phyloP scores from a whole-genome alignment of 2,329 filamentous ascomycete genomes.

The Pestalotiopsis sp. region DNA sequence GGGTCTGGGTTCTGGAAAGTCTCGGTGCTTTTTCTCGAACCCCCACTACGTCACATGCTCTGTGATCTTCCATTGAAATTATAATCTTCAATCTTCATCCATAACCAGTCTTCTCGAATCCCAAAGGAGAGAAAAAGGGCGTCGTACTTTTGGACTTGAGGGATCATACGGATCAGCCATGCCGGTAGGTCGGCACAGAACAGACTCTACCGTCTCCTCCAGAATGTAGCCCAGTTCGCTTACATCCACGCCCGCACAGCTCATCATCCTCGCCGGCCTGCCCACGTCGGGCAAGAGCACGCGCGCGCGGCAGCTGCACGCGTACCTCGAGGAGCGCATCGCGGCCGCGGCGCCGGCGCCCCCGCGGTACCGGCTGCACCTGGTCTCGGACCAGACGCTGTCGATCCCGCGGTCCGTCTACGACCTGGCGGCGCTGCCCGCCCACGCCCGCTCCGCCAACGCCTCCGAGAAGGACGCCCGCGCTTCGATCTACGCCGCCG shows the following conservation, averaged over 20 bases:
- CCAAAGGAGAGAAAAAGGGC: background rate
- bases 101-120: background rate
- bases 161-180: background rate
- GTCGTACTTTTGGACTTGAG: background rate
- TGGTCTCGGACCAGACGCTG: slow-evolving; percentile 74
- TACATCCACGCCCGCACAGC: slow-evolving; percentile 42
- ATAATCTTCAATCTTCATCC: background rate
- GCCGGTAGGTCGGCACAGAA: background rate
- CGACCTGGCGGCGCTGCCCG: slow-evolving; percentile 61
- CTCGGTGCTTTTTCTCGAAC: background rate
- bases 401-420: slow-evolving; percentile 73
- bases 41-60: background rate
- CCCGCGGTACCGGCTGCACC: slow-evolving; percentile 66
- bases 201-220: background rate
- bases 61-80: background rate
- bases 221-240: background rate
- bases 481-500: slow-evolving; percentile 74
- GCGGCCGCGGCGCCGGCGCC: slow-evolving; percentile 26
- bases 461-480: slow-evolving; percentile 81
- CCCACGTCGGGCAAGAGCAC: slow-evolving; percentile 72
- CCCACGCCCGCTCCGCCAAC: slow-evolving; percentile 70
- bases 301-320: slow-evolving; percentile 66
- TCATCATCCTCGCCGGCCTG: slow-evolving; percentile 69
- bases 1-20: background rate
- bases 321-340: slow-evolving; percentile 65